Conservation (phyloP, 1,139 yeast genomes). For the Kluyveromyces sp. region DNA sequence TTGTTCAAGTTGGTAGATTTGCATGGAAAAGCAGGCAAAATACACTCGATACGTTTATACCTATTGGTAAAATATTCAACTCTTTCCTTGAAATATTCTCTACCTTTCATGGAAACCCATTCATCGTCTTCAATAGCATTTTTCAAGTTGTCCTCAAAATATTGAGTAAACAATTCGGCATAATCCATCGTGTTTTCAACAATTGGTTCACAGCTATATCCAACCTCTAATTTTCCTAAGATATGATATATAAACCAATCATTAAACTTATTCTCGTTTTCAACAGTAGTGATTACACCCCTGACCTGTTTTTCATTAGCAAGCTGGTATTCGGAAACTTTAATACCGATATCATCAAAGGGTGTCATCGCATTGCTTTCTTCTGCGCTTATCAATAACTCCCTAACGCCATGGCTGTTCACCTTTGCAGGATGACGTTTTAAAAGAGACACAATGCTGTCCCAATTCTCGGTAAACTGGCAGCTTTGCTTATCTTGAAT, state of each 20-base stretch:
- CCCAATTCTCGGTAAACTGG: conserved; percentile 25
- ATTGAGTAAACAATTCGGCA: conserved; percentile 29
- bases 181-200: conserved; percentile 13
- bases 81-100: conserved; percentile 34
- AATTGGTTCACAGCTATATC: conserved; percentile 14
- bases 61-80: conserved; percentile 44
- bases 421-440: conserved; percentile 3
- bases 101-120: conserved; percentile 41
- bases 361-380: conserved; percentile 18
- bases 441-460: conserved; percentile 10
- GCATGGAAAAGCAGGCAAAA: conserved; percentile 59
- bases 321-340: conserved; percentile 26
- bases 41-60: conserved; percentile 43
- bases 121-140: conserved; percentile 41
- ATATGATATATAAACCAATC: conserved; percentile 34
- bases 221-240: conserved; percentile 28
- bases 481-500: conserved; percentile 28
- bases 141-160: conserved; percentile 40
- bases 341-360: conserved; percentile 17
- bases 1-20: conserved; percentile 50
- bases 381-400: conserved; percentile 16
- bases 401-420: conserved; percentile 13
- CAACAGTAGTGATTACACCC: conserved; percentile 30
- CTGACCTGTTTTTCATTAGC: conserved; percentile 28
- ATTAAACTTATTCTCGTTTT: conserved; percentile 27